phyloP scores from a whole-genome alignment of 2,329 filamentous ascomycete genomes.

The Fusarium sp. region DNA sequence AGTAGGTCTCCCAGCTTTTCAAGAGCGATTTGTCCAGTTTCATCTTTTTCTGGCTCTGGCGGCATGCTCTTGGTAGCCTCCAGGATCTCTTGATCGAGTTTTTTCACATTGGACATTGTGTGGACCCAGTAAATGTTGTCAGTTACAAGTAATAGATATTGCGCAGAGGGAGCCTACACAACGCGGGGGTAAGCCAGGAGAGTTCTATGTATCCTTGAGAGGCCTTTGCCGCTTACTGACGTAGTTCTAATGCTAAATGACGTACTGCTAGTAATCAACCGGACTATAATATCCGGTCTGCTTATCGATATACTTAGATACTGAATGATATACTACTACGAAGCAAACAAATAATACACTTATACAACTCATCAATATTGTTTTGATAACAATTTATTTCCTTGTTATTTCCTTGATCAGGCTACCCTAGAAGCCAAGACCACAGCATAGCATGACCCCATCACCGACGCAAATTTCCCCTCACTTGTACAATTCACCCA shows the following conservation, averaged over 20 bases:
- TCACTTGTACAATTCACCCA: background rate
- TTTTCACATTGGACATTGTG: background rate
- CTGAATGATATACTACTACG: too few species aligned
- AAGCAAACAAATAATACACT: too few species aligned
- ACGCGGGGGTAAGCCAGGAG: background rate
- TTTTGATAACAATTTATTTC: background rate
- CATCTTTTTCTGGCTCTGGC: background rate
- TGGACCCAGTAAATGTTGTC: background rate
- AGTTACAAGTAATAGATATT: background rate
- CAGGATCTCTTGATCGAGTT: background rate
- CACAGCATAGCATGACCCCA: background rate
- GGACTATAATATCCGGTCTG: too few species aligned
- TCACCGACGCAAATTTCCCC: background rate
- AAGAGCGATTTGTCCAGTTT: background rate
- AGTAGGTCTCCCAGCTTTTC: background rate
- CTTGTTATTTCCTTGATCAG: background rate
- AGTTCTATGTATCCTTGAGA: rapidly evolving
- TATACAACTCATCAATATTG: too few species aligned
- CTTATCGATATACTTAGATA: too few species aligned
- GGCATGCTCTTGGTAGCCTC: background rate
- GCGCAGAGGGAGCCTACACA: background rate
- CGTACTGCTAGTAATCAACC: background rate
- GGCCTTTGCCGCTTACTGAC: background rate
- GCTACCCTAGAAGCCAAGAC: background rate
- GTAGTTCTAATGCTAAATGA: background rate